Evolutionary conservation across 768 basidiomycete genomes (phyloP).

Genomic region (Mycena venus): DNA sequence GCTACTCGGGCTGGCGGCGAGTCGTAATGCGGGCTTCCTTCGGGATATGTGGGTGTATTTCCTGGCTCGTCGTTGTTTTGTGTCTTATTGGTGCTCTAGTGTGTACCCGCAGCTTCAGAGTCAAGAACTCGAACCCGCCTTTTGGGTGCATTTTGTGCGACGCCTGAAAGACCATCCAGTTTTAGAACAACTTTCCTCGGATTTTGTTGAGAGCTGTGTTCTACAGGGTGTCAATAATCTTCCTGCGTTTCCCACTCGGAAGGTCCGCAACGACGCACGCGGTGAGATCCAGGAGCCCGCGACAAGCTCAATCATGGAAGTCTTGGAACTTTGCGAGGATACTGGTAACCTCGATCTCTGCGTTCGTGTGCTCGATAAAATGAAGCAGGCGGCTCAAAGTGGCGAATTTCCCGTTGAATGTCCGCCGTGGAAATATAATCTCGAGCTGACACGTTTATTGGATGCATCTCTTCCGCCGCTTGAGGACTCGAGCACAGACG

Average conservation of each 20-base stretch:
- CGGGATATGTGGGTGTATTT: not conserved
- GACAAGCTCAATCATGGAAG: not conserved
- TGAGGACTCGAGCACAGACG: not conserved
- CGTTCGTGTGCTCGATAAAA: not conserved
- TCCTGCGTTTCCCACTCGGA: not conserved
- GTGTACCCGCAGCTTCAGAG: not conserved
- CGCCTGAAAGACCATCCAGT: not conserved
- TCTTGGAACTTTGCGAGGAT: not conserved
- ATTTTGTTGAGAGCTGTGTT: not conserved
- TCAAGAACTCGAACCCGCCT: not conserved
- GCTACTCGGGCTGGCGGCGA: not conserved
- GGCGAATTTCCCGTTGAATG: not conserved
- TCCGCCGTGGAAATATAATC: conserved; percentile 10
- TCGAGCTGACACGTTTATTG: not conserved
- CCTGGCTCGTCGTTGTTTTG: not conserved
- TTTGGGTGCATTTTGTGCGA: conserved; percentile 5
- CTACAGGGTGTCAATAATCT: not conserved
- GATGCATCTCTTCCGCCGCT: not conserved
- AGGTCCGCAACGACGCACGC: not conserved
- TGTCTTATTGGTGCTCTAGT: not conserved
- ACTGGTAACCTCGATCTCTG: not conserved
- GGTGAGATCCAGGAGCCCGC: not conserved
- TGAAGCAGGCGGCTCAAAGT: not conserved
- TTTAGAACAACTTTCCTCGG: not conserved
- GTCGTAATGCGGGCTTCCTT: not conserved